phyloP scores from a whole-genome alignment of 1,284 basidiomycete species.

The Ustilago sp. region DNA sequence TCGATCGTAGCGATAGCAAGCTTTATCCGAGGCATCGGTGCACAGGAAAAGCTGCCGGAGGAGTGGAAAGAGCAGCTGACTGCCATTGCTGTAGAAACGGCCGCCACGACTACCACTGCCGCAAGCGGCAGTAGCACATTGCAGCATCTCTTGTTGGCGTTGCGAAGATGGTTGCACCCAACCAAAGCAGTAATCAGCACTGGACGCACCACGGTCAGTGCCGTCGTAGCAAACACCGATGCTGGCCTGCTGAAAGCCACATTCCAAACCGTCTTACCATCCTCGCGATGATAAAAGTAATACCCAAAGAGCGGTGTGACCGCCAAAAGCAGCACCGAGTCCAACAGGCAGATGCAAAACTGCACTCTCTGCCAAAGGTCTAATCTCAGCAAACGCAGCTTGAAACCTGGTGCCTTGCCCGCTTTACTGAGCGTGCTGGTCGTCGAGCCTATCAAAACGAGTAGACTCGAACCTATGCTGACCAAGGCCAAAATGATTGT shows the following conservation, averaged over 20 bases:
- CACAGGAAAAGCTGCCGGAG: neutral
- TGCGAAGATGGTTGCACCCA: neutral
- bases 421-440: neutral
- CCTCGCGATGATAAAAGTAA: neutral
- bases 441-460: neutral
- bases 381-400: neutral
- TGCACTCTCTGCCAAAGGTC: constrained; percentile 2
- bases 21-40: constrained; percentile 2
- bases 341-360: constrained; percentile 5
- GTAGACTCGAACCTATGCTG: constrained; percentile 3
- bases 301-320: constrained; percentile 14
- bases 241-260: neutral
- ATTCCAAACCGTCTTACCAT: constrained; percentile 7
- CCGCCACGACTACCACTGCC: neutral
- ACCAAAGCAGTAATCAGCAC: neutral
- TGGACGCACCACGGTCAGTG: constrained; percentile 1
- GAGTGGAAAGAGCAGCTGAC: constrained; percentile 6
- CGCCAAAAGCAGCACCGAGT: constrained; percentile 10
- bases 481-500: constrained; percentile 8
- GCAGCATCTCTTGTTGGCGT: neutral
- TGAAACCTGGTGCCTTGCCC: neutral
- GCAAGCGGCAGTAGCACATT: neutral
- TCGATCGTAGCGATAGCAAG: constrained; percentile 7
- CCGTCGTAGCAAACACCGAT: constrained; percentile 10
- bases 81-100: neutral